phyloP scores from a whole-genome alignment of 2,329 filamentous ascomycete genomes.

The Rhytidhysteron rufulum region DNA sequence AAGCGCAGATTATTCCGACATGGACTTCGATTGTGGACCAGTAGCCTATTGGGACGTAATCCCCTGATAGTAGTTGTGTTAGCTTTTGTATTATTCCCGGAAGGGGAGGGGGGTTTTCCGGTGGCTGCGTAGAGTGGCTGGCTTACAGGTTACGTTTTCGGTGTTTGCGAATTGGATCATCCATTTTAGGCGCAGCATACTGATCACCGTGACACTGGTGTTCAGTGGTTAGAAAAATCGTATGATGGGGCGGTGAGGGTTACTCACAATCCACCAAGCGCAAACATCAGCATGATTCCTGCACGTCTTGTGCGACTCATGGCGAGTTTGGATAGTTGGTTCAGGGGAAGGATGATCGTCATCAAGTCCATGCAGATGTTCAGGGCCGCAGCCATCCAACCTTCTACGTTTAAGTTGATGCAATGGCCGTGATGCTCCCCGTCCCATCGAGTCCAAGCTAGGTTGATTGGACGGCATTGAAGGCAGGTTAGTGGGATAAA shows the following conservation, averaged over 20 bases:
- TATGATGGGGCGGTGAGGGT: too few relatives aligned
- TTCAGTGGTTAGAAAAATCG: too few relatives aligned
- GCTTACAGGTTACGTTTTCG: slow-evolving; percentile 37
- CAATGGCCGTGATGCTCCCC: slow-evolving; percentile 21
- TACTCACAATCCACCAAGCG: slow-evolving; percentile 35
- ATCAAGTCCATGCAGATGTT: slow-evolving; percentile 31
- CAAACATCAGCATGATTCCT: slow-evolving; percentile 36
- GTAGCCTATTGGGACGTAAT: slow-evolving; percentile 24
- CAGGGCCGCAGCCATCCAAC: slow-evolving; percentile 22
- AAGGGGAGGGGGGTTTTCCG: too few relatives aligned
- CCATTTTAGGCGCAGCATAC: slow-evolving; percentile 40
- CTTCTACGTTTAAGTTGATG: slow-evolving; percentile 20
- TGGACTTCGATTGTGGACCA: slow-evolving; percentile 24
- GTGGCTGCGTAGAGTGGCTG: too few relatives aligned
- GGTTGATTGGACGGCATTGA: slow-evolving; percentile 20
- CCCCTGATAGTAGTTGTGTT: too few relatives aligned
- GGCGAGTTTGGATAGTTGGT: slow-evolving; percentile 23
- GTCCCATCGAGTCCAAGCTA: slow-evolving; percentile 24
- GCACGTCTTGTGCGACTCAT: slow-evolving; percentile 27
- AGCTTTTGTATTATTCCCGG: too few relatives aligned
- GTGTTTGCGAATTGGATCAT: slow-evolving; percentile 42
- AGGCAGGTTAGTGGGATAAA: slow-evolving; percentile 15
- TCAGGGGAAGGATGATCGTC: slow-evolving; percentile 28
- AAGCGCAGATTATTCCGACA: slow-evolving; percentile 23
- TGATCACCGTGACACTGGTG: slow-evolving; percentile 45